These are phyloP conservation scores for Ustilago nuda DNA, from an alignment of 1,284 basidiomycete genomes.

Conservation along the genomic window DNA sequence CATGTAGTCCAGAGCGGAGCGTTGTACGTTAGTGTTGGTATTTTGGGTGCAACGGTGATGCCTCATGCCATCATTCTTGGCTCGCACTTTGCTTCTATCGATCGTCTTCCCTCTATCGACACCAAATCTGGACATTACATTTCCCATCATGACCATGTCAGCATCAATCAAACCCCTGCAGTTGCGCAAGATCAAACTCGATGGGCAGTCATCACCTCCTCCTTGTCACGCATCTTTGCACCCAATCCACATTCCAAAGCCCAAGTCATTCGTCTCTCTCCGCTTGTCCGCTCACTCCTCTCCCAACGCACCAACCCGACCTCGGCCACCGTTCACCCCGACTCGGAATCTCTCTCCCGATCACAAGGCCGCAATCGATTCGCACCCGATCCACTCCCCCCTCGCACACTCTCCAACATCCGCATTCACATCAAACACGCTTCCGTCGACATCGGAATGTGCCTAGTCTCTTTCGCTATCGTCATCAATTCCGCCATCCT, in stretches of 20 bases:
- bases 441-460: constrained; percentile 66
- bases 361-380: neutral
- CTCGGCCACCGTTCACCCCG: constrained; percentile 6
- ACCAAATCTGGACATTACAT: neutral
- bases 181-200: constrained; percentile 5
- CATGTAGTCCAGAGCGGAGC: constrained; percentile 74
- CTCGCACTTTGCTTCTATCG: constrained; percentile 73
- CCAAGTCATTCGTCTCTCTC: constrained; percentile 21
- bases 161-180: neutral
- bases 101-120: constrained; percentile 43
- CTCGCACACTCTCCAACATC: constrained; percentile 42
- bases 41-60: constrained; percentile 76
- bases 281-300: constrained; percentile 28
- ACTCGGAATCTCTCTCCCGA: constrained; percentile 14
- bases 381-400: constrained; percentile 18
- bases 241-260: constrained; percentile 24
- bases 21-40: constrained; percentile 80
- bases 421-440: constrained; percentile 64
- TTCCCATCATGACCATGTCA: neutral
- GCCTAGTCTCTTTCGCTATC: constrained; percentile 71
- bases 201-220: constrained; percentile 19
- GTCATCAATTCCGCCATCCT: constrained; percentile 83
- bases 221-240: constrained; percentile 10
- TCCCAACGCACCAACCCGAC: constrained; percentile 5
- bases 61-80: constrained; percentile 92